These are phyloP conservation scores for Colletotrichum spinosum DNA, from an alignment of 2,329 filamentous ascomycete genomes.

Conservation along the genomic window DNA sequence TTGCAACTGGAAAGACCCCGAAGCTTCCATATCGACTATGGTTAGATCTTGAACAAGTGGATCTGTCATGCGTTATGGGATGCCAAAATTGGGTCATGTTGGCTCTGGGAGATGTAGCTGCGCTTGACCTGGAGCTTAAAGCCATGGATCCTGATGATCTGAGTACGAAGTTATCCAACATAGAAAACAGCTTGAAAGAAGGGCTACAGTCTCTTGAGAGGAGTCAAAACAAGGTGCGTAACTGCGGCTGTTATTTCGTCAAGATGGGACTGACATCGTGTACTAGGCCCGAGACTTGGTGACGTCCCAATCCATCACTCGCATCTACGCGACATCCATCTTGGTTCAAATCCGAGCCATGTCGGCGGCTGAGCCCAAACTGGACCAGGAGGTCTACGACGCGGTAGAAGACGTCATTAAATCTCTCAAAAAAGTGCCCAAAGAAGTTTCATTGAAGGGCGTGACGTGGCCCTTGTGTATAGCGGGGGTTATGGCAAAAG, in stretches of 20 bases:
- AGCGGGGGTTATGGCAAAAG: conserved; percentile 23
- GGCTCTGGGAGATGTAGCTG: conserved; percentile 29
- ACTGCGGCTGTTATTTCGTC: no score
- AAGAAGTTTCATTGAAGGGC: conserved; percentile 11
- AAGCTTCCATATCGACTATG: conserved; percentile 22
- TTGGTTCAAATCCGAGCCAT: conserved; percentile 16
- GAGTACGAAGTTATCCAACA: neutral
- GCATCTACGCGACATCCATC: conserved; percentile 21
- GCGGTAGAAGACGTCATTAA: conserved; percentile 17
- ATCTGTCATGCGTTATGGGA: conserved; percentile 30
- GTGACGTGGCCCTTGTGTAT: conserved; percentile 29
- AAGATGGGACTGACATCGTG: neutral
- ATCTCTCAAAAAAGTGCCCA: conserved; percentile 9
- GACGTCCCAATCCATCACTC: conserved; percentile 22
- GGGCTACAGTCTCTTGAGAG: no score
- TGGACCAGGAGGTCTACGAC: neutral
- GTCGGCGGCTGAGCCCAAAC: neutral
- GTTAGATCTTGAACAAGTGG: conserved; percentile 20
- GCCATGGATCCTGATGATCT: neutral
- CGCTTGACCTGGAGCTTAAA: conserved; percentile 5
- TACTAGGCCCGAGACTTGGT: neutral
- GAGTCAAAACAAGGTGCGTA: no score
- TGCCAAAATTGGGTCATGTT: conserved; percentile 36
- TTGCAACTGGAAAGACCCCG: conserved; percentile 19
- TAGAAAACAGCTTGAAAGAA: no score